Evolutionary conservation across 2,329 filamentous ascomycete species (phyloP).

Genomic region (Paraphaeosphaeria minitans): DNA sequence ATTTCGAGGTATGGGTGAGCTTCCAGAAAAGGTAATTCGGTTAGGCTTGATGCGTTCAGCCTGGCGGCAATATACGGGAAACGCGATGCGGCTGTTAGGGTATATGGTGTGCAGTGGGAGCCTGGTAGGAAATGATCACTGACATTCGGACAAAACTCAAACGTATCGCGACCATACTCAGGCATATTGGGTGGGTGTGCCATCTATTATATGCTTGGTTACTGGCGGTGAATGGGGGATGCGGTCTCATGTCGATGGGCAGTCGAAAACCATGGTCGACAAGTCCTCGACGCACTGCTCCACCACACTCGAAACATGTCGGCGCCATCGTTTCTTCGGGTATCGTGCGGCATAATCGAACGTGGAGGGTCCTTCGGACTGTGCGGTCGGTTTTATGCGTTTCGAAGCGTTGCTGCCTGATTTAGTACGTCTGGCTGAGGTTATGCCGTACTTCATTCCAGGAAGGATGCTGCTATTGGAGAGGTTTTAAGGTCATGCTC

Average conservation of each 20-base stretch:
- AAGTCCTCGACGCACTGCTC: background rate
- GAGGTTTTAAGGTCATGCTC: background rate
- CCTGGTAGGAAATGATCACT: background rate
- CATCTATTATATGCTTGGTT: background rate
- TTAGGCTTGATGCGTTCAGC: slow-evolving; percentile 1
- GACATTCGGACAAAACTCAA: background rate
- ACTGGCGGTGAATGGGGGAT: background rate
- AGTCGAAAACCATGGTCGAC: background rate
- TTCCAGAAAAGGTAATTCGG: background rate
- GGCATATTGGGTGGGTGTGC: background rate
- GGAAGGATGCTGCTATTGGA: background rate
- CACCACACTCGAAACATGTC: background rate
- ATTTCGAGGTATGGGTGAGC: background rate
- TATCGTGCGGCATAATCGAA: background rate
- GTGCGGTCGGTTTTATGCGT: background rate
- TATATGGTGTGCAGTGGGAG: background rate
- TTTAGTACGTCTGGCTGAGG: background rate
- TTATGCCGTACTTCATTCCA: slow-evolving; percentile 1
- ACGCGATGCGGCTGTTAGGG: slow-evolving; percentile 7
- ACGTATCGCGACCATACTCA: background rate
- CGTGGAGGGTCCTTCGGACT: background rate
- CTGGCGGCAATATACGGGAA: slow-evolving; percentile 10
- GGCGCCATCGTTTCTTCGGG: background rate
- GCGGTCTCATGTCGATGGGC: background rate
- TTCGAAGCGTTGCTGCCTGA: background rate